Base-by-base conservation (phyloP, 495 filamentous ascomycete genomes). In the Hamigera avellanea region DNA sequence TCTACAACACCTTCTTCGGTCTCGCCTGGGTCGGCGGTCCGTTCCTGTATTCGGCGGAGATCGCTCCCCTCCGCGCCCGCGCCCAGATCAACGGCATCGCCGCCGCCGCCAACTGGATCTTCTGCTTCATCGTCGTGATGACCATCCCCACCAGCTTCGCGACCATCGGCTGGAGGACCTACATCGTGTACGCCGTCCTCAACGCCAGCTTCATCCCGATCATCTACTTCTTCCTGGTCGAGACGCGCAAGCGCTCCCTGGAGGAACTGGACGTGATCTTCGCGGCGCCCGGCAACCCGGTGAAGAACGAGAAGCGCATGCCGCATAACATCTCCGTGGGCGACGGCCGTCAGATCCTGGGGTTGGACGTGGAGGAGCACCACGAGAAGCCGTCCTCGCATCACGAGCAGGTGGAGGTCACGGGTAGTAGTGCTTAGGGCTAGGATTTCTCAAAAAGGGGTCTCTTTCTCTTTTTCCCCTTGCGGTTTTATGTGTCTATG, bases 131-230 rank as follows among this genome's bases (percentile, higher is more conserved):
- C n/a, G 14, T 30, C 28, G 28, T 30, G 28, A n/a, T 13, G 28
- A 30, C 14, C 28, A 30, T 15, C 6, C 28, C 28, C 3, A 4
- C 28, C 5, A 12, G 5, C 28, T 13, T 30, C n/a, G 14, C 28
- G n/a, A 63, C 50, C 28, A 63, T 72, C 36, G 56, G 56, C 8
- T 70, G 64, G 59, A 42, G 44, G n/a, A 66, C 61, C 14, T 71
- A 62, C 41, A 52, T 70, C 36, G 52, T 67, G 16, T 70, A 62
- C 46, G 61, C 65, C 3, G 43, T 57, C 5, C 48, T 60, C 14
- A 56, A 57, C 41, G 46, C 47, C 10, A 9, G 19, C 17, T 56
- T 44, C 46, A 37, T 60, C 12, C 56, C 52, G 1, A 50, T 56
- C 21, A 52, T 57, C 10, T 60, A 56, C 31, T 32, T 53, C 13